phyloP scores from a whole-genome alignment of 2,329 filamentous ascomycete species.

The Epicoccum nigrum region DNA sequence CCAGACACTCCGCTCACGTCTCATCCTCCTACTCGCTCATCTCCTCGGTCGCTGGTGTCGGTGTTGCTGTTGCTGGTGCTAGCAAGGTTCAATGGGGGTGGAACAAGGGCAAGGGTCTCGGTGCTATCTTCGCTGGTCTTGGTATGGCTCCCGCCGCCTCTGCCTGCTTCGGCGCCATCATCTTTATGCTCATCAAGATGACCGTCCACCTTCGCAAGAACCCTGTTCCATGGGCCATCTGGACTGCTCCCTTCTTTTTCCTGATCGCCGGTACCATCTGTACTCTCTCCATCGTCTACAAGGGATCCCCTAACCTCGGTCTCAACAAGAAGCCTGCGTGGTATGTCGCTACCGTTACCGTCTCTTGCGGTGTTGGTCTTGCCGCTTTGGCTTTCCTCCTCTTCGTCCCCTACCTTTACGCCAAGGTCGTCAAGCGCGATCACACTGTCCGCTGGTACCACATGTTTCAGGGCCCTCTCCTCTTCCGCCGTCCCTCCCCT shows the following conservation, averaged over 20 bases:
- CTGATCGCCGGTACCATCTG: conserved; percentile 75
- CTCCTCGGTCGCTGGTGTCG: conserved; percentile 55
- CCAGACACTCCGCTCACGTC: conserved; percentile 70
- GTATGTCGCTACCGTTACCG: conserved; percentile 70
- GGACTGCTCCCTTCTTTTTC: conserved; percentile 77
- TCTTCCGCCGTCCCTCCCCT: conserved; percentile 61
- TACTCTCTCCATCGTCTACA: conserved; percentile 80
- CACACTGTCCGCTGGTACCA: conserved; percentile 68
- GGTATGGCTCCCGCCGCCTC: conserved; percentile 74
- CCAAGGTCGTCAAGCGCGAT: conserved; percentile 72
- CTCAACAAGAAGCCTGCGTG: conserved; percentile 69
- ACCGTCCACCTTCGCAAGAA: conserved; percentile 74
- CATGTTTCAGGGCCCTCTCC: conserved; percentile 66
- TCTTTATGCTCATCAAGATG: conserved; percentile 76
- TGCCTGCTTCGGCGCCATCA: conserved; percentile 67
- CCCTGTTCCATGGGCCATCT: conserved; percentile 75
- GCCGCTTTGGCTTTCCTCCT: conserved; percentile 67
- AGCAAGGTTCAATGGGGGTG: conserved; percentile 64
- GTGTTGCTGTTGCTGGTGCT: conserved; percentile 62
- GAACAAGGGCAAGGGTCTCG: conserved; percentile 68
- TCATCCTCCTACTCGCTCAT: conserved; percentile 63
- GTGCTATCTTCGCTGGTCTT: conserved; percentile 67
- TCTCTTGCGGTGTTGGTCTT: conserved; percentile 68
- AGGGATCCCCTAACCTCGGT: conserved; percentile 73
- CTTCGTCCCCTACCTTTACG: conserved; percentile 74